These are phyloP conservation scores for Ascobolus immersus DNA, from an alignment of 495 filamentous ascomycete species.

Conservation along the genomic window DNA sequence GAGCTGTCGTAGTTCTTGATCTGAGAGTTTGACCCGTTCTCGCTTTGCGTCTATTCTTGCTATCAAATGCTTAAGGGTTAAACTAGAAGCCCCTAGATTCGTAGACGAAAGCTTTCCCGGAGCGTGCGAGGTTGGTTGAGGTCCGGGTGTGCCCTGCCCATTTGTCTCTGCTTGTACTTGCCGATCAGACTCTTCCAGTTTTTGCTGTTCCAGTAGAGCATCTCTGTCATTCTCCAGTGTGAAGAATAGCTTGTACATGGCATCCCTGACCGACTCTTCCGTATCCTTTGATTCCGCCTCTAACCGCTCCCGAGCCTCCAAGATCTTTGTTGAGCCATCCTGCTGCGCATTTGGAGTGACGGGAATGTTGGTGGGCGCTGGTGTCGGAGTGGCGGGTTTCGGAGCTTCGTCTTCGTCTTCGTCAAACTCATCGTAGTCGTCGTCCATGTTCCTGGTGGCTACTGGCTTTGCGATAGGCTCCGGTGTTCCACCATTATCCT, in stretches of 20 bases:
- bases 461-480: slow-evolving; percentile 3
- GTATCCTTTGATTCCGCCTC: slow-evolving; percentile 85
- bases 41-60: slow-evolving; percentile 81
- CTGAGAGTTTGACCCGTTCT: slow-evolving; percentile 62
- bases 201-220: slow-evolving; percentile 93
- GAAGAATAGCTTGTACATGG: slow-evolving; percentile 78
- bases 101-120: slow-evolving; percentile 64
- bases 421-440: slow-evolving; percentile 66
- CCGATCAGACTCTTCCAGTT: slow-evolving; percentile 83
- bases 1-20: slow-evolving; percentile 68
- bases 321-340: slow-evolving; percentile 22
- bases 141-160: slow-evolving; percentile 23
- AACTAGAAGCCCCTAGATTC: slow-evolving; percentile 86
- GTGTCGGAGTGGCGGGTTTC: slow-evolving; percentile 19
- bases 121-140: slow-evolving; percentile 23
- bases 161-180: slow-evolving; percentile 66
- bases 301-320: slow-evolving; percentile 52
- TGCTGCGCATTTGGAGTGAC: background rate
- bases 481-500: slow-evolving; percentile 5
- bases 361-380: slow-evolving; percentile 12
- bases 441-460: slow-evolving; percentile 34
- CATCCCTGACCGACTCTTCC: slow-evolving; percentile 66
- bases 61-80: slow-evolving; percentile 90
- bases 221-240: slow-evolving; percentile 83
- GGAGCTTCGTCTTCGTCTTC: slow-evolving; percentile 34